Evolutionary conservation across 108 stramenopile species (phyloP), one percentile per base, ranked within the genome.

Genomic region (Cyclotella kingstonii): DNA sequence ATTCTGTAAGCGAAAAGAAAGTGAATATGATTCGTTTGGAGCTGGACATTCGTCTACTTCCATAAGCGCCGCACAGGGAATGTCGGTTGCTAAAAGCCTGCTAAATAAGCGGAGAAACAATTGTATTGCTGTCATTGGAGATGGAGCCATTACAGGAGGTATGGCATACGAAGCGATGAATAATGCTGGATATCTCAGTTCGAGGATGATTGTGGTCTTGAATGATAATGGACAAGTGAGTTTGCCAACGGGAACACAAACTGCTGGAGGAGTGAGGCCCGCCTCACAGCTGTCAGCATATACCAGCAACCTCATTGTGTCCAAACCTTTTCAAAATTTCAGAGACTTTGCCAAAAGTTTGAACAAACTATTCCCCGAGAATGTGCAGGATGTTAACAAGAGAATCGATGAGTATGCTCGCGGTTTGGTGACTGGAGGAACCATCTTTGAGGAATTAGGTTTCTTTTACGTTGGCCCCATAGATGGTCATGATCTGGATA

Each of bases 111-210:
- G 90, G 41, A 79, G 72, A 53, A 98, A 98, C 75, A 96, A 98
- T 73, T 96, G 95, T 68, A 86, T 98, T 50, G 97, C 97, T 12
- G 95, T 98, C 9, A 98, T 98, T 65, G 97, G 97, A 19, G 97
- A 98, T 76, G 97, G 97, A 26, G 97, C 97, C 64, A 98, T 98
- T 67, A 98, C 95, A 11, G 97, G 97, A 25, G 97, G 97, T 22
- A 98, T 98, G 97, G 97, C 97, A 15, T 98, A 93, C 69, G 97
- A 98, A 79, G 97, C 97, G 34, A 96, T 98, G 96, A 98, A 98
- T 79, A 90, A 77, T 52, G 97, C 96, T 10, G 96, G 95, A 14
- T 98, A 96, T 56, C 77, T 98, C 50, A 82, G 79, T 43, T 70
- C 74, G n/a, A 76, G 97, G 21, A 95, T 96, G 94, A 91, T 98